phyloP scores from a whole-genome alignment of 352 stramenopile species.

The Phytophthora sansomeana region DNA sequence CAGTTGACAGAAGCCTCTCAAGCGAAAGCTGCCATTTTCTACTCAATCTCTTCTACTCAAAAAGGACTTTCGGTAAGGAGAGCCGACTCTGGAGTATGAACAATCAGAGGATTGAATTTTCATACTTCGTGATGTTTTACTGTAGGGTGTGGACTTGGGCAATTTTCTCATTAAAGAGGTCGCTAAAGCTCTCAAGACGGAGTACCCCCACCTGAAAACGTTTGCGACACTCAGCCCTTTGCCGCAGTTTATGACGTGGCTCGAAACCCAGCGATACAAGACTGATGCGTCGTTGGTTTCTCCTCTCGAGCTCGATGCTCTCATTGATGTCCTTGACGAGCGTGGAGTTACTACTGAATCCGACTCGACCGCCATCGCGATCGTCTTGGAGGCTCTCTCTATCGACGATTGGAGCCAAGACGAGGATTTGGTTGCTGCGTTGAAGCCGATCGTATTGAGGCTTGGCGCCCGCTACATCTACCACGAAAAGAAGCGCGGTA shows the following conservation, averaged over 20 bases:
- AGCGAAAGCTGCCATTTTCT: conserved; percentile 92
- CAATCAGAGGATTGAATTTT: background rate
- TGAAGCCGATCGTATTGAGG: conserved; percentile 74
- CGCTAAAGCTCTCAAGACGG: conserved; percentile 79
- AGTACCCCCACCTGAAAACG: conserved; percentile 75
- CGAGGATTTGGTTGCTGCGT: conserved; percentile 34
- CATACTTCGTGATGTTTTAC: too few relatives aligned
- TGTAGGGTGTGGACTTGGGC: conserved; percentile 92
- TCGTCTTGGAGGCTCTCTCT: conserved; percentile 51
- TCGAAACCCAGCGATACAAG: conserved; percentile 82
- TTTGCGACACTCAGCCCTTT: conserved; percentile 97
- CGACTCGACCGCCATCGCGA: conserved; percentile 32
- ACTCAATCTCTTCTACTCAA: conserved; percentile 96
- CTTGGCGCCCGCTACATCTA: conserved; percentile 81
- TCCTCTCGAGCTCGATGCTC: conserved; percentile 34
- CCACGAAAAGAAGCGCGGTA: conserved; percentile 83
- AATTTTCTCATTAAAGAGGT: conserved; percentile 97
- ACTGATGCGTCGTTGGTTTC: conserved; percentile 42
- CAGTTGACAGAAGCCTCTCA: conserved; percentile 65
- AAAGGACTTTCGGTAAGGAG: conserved; percentile 79
- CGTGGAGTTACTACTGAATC: conserved; percentile 7
- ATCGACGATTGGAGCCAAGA: conserved; percentile 66
- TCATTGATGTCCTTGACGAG: conserved; percentile 41
- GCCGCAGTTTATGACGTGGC: conserved; percentile 93
- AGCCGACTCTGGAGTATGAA: background rate